Percentiles rank a stretch among this genome's conserved stretches.
Conservation (phyloP, 1,284 basidiomycete species). For the Prillingera fragicola region DNA sequence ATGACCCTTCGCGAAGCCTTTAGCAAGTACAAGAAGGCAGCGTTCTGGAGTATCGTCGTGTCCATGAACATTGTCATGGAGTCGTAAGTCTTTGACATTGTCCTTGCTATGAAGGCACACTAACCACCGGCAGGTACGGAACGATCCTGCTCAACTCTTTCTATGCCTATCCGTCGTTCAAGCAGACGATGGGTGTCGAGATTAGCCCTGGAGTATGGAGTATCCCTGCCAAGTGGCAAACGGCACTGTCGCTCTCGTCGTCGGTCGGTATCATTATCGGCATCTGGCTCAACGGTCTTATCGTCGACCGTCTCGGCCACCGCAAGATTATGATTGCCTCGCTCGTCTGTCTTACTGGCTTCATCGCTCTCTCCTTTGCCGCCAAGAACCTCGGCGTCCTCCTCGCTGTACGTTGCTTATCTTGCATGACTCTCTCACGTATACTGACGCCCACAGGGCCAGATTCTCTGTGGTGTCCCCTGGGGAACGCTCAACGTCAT, state of each 20-base stretch:
- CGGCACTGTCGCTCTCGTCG: slow-evolving; percentile 33
- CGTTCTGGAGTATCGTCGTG: not conserved
- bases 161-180: slow-evolving; percentile 9
- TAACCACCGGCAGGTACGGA: too few relatives aligned
- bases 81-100: not conserved
- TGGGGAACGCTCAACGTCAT: slow-evolving; percentile 8
- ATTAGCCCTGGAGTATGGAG: slow-evolving; percentile 16
- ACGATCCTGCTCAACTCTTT: slow-evolving; percentile 6
- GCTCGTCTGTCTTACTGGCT: slow-evolving; percentile 34
- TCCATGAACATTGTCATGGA: slow-evolving; percentile 8
- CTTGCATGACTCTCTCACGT: not conserved
- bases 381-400: not conserved
- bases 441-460: not conserved
- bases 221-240: slow-evolving; percentile 47
- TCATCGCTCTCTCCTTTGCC: slow-evolving; percentile 23
- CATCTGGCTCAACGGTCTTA: slow-evolving; percentile 40
- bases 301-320: slow-evolving; percentile 45
- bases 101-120: too few relatives aligned
- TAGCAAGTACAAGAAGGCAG: not conserved
- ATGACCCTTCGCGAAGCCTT: not conserved
- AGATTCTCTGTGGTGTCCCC: slow-evolving; percentile 6
- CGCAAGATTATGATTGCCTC: slow-evolving; percentile 34
- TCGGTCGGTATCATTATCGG: slow-evolving; percentile 38
- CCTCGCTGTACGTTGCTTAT: not conserved
- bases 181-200: slow-evolving; percentile 14